A percentile compares a stretch with the other conserved stretches of the same genome.
These are phyloP conservation scores for Erodium maritimum DNA, from an alignment of 345 rosid species.

Conservation along the genomic window DNA sequence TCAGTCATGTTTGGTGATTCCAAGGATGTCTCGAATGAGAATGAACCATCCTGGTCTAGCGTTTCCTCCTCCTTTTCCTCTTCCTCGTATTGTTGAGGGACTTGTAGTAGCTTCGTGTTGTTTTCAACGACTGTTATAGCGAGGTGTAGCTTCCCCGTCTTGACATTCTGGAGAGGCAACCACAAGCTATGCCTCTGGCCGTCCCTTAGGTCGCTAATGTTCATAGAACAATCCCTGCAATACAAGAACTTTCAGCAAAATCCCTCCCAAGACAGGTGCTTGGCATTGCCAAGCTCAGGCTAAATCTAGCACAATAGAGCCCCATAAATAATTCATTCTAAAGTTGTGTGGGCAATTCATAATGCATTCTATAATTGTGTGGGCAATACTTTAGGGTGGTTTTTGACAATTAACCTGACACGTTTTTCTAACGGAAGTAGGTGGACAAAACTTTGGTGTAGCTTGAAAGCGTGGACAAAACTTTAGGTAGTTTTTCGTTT, in stretches of 20 bases:
- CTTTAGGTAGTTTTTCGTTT: no score
- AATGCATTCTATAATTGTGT: no score
- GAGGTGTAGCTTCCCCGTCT: slow-evolving; percentile 78
- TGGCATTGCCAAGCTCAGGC: no score
- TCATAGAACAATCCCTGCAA: slow-evolving; percentile 50
- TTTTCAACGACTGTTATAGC: slow-evolving; percentile 60
- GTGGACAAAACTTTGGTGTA: no score
- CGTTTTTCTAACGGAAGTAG: no score
- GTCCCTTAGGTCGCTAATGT: slow-evolving; percentile 47
- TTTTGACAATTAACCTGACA: no score
- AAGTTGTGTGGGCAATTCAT: no score
- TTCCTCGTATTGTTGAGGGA: background rate
- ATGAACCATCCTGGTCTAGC: slow-evolving; percentile 21
- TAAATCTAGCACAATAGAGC: no score
- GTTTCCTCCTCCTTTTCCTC: slow-evolving; percentile 13
- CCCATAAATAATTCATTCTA: no score
- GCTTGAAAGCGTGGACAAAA: no score
- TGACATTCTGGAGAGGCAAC: slow-evolving; percentile 70
- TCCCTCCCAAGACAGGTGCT: no score
- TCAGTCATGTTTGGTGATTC: slow-evolving; percentile 44
- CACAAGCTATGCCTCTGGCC: slow-evolving; percentile 74
- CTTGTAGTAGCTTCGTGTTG: slow-evolving; percentile 28
- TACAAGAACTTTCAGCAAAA: background rate
- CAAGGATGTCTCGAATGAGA: slow-evolving; percentile 33
- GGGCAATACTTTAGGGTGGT: no score